These are phyloP conservation scores for Kwoniella newhampshirensis DNA, from an alignment of 768 basidiomycete species.

Conservation along the genomic window DNA sequence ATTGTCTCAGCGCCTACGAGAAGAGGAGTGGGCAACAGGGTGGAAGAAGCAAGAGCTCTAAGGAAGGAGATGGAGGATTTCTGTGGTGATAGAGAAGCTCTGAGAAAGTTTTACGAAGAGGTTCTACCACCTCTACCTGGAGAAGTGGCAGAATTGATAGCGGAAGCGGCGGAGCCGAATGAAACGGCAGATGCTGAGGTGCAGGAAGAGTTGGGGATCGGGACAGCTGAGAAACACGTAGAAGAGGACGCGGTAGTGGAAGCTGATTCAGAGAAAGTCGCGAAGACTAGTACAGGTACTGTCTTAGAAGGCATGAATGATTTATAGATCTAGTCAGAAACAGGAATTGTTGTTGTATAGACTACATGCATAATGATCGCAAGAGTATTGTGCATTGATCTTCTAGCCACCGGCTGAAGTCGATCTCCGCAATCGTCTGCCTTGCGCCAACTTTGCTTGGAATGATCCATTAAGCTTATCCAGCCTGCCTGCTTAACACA, in stretches of 20 bases:
- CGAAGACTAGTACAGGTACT: background rate
- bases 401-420: too few relatives aligned
- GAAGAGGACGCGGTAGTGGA: background rate
- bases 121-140: slow-evolving; percentile 60
- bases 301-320: background rate
- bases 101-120: slow-evolving; percentile 73
- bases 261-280: background rate
- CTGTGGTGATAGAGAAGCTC: slow-evolving; percentile 61
- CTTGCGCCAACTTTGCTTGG: too few relatives aligned
- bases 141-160: slow-evolving; percentile 3
- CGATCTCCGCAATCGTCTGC: too few relatives aligned
- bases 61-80: slow-evolving; percentile 64
- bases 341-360: slow-evolving; percentile 4
- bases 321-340: background rate
- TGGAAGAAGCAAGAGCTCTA: slow-evolving; percentile 65
- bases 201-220: too few relatives aligned
- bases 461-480: too few relatives aligned
- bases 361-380: background rate
- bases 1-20: slow-evolving; percentile 52
- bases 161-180: background rate
- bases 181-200: too few relatives aligned
- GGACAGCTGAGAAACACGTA: background rate
- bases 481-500: too few relatives aligned
- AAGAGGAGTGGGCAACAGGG: slow-evolving; percentile 59
- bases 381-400: too few relatives aligned